Base-by-base conservation (phyloP, 2,329 filamentous ascomycete genomes). In the Penicillium paneum region DNA sequence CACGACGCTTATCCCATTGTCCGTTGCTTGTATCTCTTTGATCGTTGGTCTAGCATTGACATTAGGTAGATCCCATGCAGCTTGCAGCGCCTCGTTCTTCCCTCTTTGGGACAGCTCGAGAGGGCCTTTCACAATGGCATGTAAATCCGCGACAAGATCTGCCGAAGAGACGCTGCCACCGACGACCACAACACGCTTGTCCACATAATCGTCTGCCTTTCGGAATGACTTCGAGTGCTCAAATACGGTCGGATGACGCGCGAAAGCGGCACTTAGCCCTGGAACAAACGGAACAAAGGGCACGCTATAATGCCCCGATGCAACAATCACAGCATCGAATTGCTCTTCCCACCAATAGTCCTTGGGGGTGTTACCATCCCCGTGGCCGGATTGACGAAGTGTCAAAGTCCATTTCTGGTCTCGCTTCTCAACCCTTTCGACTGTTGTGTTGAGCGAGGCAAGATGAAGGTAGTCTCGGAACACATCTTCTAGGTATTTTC, bases 251-350 rank as follows among this genome's bases (percentile, higher is more conserved):
- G 75, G 74, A 42, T 66, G 68, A 3, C 52, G 56, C 41, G 60
- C 49, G 15, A 71, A 66, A 19, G 65, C 72, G 13, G 67, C 67
- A 3, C 52, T 36, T 0, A 78, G 54, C 0, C 76, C 75, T 0
- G 64, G 53, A 8, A 78, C 70, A 0, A 67, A 56, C 0, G 75
- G 76, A 5, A 78, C 62, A 42, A 65, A 69, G 0, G 75, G 75
- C 2, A 78, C 63, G 36, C 68, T 69, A 53, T 76, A 78, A 55
- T 78, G 75, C 0, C 76, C 76, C 0, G 65, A 71, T 0, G 76
- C 76, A 32, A 77, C 72, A 13, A 78, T 63, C 0, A 78, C 50
- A 0, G 74, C 75, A 57, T 78, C 75, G 21, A 76, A 77, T 0
- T 55, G 58, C 56, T 78, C 70, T 21, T 66, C 56, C 74, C 71